A percentile compares a stretch with the other conserved stretches of the same genome.
Conservation (phyloP, 371 early-diverging fungal genomes). For the Actinomortierella wolfii region DNA sequence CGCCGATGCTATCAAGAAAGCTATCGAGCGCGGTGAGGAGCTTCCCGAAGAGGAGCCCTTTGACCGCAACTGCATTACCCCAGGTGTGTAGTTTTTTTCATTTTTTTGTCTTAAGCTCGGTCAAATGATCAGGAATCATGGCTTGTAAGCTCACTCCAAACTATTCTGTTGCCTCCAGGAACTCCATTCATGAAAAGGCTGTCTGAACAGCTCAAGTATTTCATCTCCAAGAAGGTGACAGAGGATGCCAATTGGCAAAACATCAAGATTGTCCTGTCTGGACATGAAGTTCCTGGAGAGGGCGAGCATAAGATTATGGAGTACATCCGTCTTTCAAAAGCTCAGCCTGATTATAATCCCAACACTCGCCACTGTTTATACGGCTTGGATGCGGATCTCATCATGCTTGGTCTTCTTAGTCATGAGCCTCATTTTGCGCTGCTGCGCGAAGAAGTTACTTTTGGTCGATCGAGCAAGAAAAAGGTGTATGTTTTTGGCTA, state of each 20-base stretch:
- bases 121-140: not conserved
- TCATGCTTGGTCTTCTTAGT: constrained; percentile 95
- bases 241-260: constrained; percentile 90
- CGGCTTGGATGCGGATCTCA: constrained; percentile 98
- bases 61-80: constrained; percentile 99
- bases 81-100: constrained; percentile 72
- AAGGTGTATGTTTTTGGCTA: constrained; percentile 49
- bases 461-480: constrained; percentile 70
- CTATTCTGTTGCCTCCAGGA: constrained; percentile 44
- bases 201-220: constrained; percentile 85
- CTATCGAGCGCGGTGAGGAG: constrained; percentile 67
- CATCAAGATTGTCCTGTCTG: constrained; percentile 91
- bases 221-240: constrained; percentile 90
- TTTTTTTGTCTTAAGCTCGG: not conserved
- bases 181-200: constrained; percentile 98
- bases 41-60: constrained; percentile 82
- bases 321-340: constrained; percentile 89
- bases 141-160: not conserved
- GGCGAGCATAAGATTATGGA: constrained; percentile 99
- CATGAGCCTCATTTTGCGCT: constrained; percentile 97
- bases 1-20: constrained; percentile 65
- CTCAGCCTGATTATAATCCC: constrained; percentile 78
- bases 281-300: constrained; percentile 98
- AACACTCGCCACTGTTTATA: constrained; percentile 96
- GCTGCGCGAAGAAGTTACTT: constrained; percentile 95